Evolutionary conservation across 2,329 filamentous ascomycete genomes (phyloP), one percentile per base, ranked within the genome.

Genomic region (Massarina eburnea): DNA sequence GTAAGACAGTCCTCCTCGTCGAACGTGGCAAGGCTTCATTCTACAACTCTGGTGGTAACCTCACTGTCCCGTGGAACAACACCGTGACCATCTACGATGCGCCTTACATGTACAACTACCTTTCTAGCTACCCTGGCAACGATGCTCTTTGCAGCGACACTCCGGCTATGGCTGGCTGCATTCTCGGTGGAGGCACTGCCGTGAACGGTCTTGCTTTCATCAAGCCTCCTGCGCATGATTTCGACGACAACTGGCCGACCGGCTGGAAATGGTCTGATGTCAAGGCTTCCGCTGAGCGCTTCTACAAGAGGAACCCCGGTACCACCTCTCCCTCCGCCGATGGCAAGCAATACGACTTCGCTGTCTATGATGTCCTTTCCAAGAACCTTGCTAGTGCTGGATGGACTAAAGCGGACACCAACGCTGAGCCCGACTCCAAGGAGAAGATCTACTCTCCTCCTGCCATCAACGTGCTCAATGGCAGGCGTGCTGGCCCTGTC

Each of bases 21-120:
- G 71, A 73, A 52, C 66, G 71, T 40, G 71, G 71, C 27, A 60
- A 55, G n/a, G 58, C 67, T 18, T 70, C 70, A 15, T 64, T 62
- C 1, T 59, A 57, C 39, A 54, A 60, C 5, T 61, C 58, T 14
- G 71, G 71, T 22, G 67, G 68, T 10, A 52, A 56, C 14, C 41
- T 54, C 8, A 46, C 54, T 5, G 48, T 55, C 8, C 48, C 57
- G 2, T 61, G 58, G 58, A 61, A 61, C 39, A 41, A 53, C 24
- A 61, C 56, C 2, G 43, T 59, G 3, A 62, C 61, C 4, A 45
- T 52, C 29, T 64, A 57, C 39, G 61, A 64, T 21, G 59, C 62
- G 1, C 61, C 61, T 8, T 54, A 49, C 7, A 44, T 61, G 39
- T 53, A 51, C 33, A 47, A 49, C 22, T 42, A 50, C 3, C 47